A percentile compares a stretch with the other conserved stretches of the same genome.
Evolutionary conservation across 1,284 basidiomycete genomes (phyloP).

Genomic region (Hypsizygus ulmarius): DNA sequence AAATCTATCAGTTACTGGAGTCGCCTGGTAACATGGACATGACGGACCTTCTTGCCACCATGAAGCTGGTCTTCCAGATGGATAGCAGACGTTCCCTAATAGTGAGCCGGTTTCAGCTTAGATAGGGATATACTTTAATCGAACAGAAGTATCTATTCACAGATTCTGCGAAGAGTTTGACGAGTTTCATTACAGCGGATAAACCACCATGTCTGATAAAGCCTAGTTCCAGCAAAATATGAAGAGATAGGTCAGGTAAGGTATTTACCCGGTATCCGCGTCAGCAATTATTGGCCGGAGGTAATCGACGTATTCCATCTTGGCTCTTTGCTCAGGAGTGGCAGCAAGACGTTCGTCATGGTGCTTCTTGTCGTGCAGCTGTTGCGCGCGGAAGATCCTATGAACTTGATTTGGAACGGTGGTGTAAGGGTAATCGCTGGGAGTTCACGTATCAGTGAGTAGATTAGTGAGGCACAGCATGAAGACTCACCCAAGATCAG

Average conservation of each 20-base stretch:
- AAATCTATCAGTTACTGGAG: background rate
- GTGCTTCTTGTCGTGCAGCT: constrained; percentile 84
- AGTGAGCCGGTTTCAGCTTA: constrained; percentile 5
- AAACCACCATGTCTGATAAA: constrained; percentile 78
- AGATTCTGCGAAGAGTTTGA: constrained; percentile 89
- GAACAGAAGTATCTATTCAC: constrained; percentile 35
- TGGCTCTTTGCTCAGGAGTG: constrained; percentile 59
- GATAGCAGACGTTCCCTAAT: constrained; percentile 81
- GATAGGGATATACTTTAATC: background rate
- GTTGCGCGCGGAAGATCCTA: constrained; percentile 81
- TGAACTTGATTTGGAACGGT: constrained; percentile 93
- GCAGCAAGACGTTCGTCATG: constrained; percentile 80
- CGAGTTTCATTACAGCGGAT: constrained; percentile 96
- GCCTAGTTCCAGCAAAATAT: constrained; percentile 5
- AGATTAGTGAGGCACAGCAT: constrained; percentile 7
- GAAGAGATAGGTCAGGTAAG: background rate
- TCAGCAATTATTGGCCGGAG: constrained; percentile 92
- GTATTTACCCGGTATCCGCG: constrained; percentile 85
- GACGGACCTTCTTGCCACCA: constrained; percentile 79
- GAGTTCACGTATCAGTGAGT: background rate
- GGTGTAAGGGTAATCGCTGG: constrained; percentile 88
- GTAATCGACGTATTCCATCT: constrained; percentile 83
- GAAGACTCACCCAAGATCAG: constrained; percentile 83
- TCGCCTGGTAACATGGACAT: background rate
- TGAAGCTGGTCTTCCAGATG: constrained; percentile 93